phyloP scores from a whole-genome alignment of 176 grass and related monocot genomes.

The Carex kokanica region DNA sequence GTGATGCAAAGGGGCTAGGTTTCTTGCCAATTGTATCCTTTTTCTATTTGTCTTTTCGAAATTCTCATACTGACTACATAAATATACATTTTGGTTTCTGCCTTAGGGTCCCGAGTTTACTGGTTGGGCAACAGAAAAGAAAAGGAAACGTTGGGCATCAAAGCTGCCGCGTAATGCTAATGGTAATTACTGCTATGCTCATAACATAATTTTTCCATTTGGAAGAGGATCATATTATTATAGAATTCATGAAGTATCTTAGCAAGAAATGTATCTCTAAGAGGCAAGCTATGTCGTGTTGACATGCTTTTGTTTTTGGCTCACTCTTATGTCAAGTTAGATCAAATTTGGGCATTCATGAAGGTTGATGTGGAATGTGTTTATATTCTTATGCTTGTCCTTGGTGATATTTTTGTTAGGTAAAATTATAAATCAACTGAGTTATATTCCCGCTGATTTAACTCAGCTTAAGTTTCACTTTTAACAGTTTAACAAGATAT shows the following conservation, averaged over 20 bases:
- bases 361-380: background rate
- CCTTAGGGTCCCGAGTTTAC: too few relatives aligned
- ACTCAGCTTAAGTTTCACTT: background rate
- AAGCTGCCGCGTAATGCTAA: background rate
- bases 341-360: background rate
- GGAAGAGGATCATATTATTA: background rate
- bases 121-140: too few relatives aligned
- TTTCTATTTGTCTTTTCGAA: too few relatives aligned
- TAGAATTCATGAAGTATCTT: background rate
- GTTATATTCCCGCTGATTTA: background rate
- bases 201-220: background rate
- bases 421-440: background rate
- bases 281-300: too few relatives aligned
- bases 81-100: too few relatives aligned
- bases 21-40: too few relatives aligned
- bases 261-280: background rate
- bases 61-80: too few relatives aligned
- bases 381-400: background rate
- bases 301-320: background rate
- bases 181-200: background rate
- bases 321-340: background rate
- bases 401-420: background rate
- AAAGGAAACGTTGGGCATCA: background rate
- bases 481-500: background rate
- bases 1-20: too few relatives aligned